Conservation (phyloP, 768 basidiomycete species). For the Amanita muscaria region DNA sequence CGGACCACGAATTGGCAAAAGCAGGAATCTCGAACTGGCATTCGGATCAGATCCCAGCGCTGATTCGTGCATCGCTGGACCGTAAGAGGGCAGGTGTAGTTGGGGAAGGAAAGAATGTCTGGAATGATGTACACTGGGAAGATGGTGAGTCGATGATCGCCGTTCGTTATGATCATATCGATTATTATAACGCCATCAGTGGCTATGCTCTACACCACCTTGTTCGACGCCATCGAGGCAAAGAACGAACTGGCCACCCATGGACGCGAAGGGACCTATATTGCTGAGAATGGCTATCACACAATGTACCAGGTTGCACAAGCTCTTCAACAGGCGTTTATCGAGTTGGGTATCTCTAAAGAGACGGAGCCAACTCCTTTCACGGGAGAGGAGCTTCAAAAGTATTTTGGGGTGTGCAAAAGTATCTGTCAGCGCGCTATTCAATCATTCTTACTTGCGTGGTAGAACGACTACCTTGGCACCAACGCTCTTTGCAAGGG, state of each 20-base stretch:
- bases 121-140: slow-evolving; percentile 47
- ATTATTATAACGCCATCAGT: slow-evolving; percentile 24
- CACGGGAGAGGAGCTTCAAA: slow-evolving; percentile 34
- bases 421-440: no score
- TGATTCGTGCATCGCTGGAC: slow-evolving; percentile 35
- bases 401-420: slow-evolving; percentile 26
- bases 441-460: neutral
- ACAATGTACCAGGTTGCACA: slow-evolving; percentile 32
- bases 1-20: slow-evolving; percentile 37
- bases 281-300: slow-evolving; percentile 44
- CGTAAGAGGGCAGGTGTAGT: slow-evolving; percentile 47
- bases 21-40: slow-evolving; percentile 43
- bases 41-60: slow-evolving; percentile 42
- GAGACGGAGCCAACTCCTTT: slow-evolving; percentile 36
- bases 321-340: slow-evolving; percentile 29
- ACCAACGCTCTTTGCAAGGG: slow-evolving; percentile 32
- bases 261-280: slow-evolving; percentile 45
- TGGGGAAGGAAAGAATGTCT: slow-evolving; percentile 49
- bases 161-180: neutral
- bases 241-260: slow-evolving; percentile 27
- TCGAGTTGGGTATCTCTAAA: slow-evolving; percentile 28
- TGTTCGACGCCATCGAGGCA: slow-evolving; percentile 31
- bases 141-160: slow-evolving; percentile 29
- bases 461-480: slow-evolving; percentile 25
- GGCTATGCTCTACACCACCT: slow-evolving; percentile 32